These are phyloP conservation scores for Volvox carteri DNA, from an alignment of 163 green algal genomes.

Conservation along the genomic window DNA sequence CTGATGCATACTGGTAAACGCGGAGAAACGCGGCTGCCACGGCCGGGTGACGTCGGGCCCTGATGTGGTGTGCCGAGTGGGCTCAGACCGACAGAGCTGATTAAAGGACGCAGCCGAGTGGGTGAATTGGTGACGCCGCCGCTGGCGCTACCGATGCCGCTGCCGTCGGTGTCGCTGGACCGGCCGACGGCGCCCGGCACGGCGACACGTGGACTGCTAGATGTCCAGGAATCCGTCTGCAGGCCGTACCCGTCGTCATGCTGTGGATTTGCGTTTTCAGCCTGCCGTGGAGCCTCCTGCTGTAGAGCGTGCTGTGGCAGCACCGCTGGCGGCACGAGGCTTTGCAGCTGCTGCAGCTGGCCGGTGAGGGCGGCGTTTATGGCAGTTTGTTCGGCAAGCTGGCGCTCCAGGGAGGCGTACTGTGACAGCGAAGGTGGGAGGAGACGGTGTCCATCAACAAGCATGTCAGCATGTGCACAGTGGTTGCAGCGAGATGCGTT, in stretches of 20 bases:
- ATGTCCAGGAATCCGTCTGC: neutral
- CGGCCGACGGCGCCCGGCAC: neutral
- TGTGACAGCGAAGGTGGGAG: neutral
- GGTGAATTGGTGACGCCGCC: neutral
- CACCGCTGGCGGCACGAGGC: neutral
- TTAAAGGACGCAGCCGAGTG: neutral
- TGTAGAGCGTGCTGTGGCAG: neutral
- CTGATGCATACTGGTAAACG: neutral
- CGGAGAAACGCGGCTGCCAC: neutral
- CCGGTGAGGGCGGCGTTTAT: neutral
- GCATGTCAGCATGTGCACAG: no score
- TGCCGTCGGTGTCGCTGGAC: neutral
- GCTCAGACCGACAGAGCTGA: neutral
- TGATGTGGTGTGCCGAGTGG: neutral
- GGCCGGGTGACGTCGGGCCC: neutral
- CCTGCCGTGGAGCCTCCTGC: neutral
- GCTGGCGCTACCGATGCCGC: neutral
- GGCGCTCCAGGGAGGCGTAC: constrained; percentile 3
- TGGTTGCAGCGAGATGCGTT: no score
- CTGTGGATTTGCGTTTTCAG: neutral
- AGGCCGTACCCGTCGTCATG: neutral
- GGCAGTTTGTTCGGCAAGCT: constrained; percentile 6
- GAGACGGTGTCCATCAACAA: no score
- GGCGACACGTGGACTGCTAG: neutral
- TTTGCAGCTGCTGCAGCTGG: constrained; percentile 33